Evolutionary conservation across 768 basidiomycete genomes (phyloP).

Genomic region (Rhizopogon rudus): DNA sequence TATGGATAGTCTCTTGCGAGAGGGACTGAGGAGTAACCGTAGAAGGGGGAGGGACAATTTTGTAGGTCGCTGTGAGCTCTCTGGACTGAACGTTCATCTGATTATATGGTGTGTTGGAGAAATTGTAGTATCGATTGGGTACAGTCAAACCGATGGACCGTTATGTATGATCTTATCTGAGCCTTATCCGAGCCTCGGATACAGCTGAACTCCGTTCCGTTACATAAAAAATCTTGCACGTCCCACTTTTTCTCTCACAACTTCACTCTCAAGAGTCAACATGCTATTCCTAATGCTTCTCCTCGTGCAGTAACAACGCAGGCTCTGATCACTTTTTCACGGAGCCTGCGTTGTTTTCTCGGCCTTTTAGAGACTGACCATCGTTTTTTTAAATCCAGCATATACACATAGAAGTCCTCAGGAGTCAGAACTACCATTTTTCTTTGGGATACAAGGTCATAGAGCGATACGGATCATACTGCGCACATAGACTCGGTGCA

Average conservation of each 20-base stretch:
- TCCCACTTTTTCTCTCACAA: not conserved
- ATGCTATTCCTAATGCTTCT: slow-evolving; percentile 39
- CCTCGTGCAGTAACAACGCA: slow-evolving; percentile 49
- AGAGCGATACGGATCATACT: not conserved
- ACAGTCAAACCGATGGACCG: too few species aligned
- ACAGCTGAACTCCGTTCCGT: slow-evolving; percentile 11
- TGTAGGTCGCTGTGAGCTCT: slow-evolving; percentile 16
- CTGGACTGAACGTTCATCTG: slow-evolving; percentile 1
- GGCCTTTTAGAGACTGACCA: not conserved
- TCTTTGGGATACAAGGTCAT: not conserved
- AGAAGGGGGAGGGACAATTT: slow-evolving; percentile 17
- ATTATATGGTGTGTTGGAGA: slow-evolving; percentile 10
- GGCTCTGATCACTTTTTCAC: slow-evolving; percentile 23
- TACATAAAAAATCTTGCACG: slow-evolving; percentile 2
- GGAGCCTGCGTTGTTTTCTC: slow-evolving; percentile 16
- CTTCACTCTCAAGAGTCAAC: slow-evolving; percentile 1
- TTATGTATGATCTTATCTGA: slow-evolving; percentile 12
- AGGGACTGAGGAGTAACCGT: slow-evolving; percentile 15
- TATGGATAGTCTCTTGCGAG: slow-evolving; percentile 16
- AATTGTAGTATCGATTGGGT: not conserved
- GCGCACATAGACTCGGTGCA: slow-evolving; percentile 10
- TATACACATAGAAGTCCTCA: slow-evolving; percentile 2
- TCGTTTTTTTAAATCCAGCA: not conserved
- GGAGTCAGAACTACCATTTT: not conserved
- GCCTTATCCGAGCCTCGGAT: slow-evolving; percentile 1